Conservation (phyloP, 768 basidiomycete species). For the Boletus rubescentipes region DNA sequence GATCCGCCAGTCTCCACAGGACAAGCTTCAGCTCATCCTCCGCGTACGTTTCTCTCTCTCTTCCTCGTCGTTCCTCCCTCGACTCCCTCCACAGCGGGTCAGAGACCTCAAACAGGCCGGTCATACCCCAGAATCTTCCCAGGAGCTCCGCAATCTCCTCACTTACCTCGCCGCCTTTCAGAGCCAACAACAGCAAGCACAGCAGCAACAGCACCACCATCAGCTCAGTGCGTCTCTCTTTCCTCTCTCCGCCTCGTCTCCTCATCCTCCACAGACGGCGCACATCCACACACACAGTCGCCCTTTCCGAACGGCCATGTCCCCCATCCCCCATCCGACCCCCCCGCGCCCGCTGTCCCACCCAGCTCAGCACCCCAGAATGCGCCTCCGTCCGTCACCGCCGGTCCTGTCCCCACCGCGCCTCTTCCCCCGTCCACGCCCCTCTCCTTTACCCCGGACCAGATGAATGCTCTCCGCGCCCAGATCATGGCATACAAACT, state of each 20-base stretch:
- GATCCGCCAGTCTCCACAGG: slow-evolving; percentile 21
- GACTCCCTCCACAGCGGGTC: slow-evolving; percentile 38
- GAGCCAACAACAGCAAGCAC: slow-evolving; percentile 24
- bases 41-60: neutral
- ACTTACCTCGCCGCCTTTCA: slow-evolving; percentile 37
- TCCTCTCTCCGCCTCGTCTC: neutral
- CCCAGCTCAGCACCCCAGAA: slow-evolving; percentile 33
- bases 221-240: slow-evolving; percentile 33
- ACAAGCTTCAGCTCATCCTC: slow-evolving; percentile 26
- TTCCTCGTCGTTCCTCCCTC: neutral
- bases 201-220: slow-evolving; percentile 29
- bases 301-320: slow-evolving; percentile 49
- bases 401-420: slow-evolving; percentile 50
- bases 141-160: slow-evolving; percentile 43
- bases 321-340: slow-evolving; percentile 25
- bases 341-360: slow-evolving; percentile 20
- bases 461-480: slow-evolving; percentile 71
- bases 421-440: slow-evolving; percentile 65
- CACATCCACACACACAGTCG: slow-evolving; percentile 31
- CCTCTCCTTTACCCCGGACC: slow-evolving; percentile 75
- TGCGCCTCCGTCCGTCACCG: slow-evolving; percentile 39
- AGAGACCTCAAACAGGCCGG: slow-evolving; percentile 43
- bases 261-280: slow-evolving; percentile 32
- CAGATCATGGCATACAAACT: slow-evolving; percentile 84
- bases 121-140: slow-evolving; percentile 42